Percentiles rank a stretch among this genome's conserved stretches.
Conservation (phyloP, 1,284 basidiomycete genomes). For the Leccinum solheimii region DNA sequence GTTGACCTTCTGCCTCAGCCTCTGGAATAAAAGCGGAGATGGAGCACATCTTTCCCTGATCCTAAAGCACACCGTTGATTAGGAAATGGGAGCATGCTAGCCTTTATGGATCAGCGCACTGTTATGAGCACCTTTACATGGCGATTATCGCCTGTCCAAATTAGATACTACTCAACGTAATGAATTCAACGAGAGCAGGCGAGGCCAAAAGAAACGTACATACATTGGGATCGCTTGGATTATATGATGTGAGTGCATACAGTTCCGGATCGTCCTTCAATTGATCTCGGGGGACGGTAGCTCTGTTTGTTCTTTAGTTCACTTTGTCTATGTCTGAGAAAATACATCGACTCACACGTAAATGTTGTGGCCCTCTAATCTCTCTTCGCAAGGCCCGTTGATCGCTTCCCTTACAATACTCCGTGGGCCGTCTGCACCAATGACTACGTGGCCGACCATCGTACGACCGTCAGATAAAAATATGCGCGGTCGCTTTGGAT, state of each 20-base stretch:
- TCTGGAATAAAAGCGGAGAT: constrained; percentile 30
- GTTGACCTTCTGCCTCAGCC: constrained; percentile 21
- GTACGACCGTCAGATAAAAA: constrained; percentile 38
- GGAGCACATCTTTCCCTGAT: constrained; percentile 30
- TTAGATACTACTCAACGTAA: constrained; percentile 19
- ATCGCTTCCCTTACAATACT: constrained; percentile 30
- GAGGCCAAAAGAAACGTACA: not conserved
- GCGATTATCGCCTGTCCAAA: constrained; percentile 30
- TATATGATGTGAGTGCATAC: constrained; percentile 29
- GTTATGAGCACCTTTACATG: constrained; percentile 28
- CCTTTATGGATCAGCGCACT: constrained; percentile 16
- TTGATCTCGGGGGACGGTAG: constrained; percentile 40
- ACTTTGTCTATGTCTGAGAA: constrained; percentile 6
- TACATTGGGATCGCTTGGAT: constrained; percentile 25
- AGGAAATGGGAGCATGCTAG: constrained; percentile 1
- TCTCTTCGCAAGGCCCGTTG: constrained; percentile 22
- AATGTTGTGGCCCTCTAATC: constrained; percentile 29
- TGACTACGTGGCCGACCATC: constrained; percentile 40
- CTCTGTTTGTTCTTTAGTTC: constrained; percentile 32
- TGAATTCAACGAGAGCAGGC: not conserved
- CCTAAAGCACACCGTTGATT: constrained; percentile 20
- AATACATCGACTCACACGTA: constrained; percentile 28
- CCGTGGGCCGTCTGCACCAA: constrained; percentile 44
- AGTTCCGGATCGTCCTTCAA: constrained; percentile 42
- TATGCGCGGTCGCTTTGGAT: constrained; percentile 28